Evolutionary conservation across 495 filamentous ascomycete species (phyloP).

Genomic region (Trichoderma gamsii): DNA sequence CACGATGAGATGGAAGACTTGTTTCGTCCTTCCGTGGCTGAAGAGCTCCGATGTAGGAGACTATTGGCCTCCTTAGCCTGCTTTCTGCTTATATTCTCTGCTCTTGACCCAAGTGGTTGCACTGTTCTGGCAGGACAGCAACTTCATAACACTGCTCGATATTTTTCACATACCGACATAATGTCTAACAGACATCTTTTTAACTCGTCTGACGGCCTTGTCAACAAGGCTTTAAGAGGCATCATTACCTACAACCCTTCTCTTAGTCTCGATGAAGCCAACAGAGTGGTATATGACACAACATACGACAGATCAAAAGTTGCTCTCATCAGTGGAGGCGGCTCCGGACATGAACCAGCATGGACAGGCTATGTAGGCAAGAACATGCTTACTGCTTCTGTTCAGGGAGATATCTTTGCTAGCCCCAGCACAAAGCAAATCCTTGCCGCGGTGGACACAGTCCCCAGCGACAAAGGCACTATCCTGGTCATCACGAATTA

Average conservation of each 20-base stretch:
- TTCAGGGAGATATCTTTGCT: slow-evolving; percentile 57
- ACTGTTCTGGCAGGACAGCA: neutral
- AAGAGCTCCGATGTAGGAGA: neutral
- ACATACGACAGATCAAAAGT: slow-evolving; percentile 46
- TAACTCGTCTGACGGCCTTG: slow-evolving; percentile 43
- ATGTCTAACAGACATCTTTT: slow-evolving; percentile 47
- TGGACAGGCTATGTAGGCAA: slow-evolving; percentile 59
- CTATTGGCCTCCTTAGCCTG: neutral
- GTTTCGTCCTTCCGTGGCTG: neutral
- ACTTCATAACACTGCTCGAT: neutral
- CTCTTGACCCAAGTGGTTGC: neutral
- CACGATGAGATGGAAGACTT: slow-evolving; percentile 6
- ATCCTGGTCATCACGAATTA: slow-evolving; percentile 63
- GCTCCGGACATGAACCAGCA: slow-evolving; percentile 57
- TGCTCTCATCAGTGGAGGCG: slow-evolving; percentile 54
- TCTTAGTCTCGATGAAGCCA: slow-evolving; percentile 49
- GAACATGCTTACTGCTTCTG: slow-evolving; percentile 55
- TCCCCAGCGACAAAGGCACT: slow-evolving; percentile 50
- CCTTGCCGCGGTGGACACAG: slow-evolving; percentile 49
- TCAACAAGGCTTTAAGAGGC: slow-evolving; percentile 49
- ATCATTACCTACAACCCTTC: slow-evolving; percentile 51
- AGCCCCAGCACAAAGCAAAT: slow-evolving; percentile 58
- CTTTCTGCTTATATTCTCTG: neutral
- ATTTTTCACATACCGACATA: neutral
- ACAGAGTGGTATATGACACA: slow-evolving; percentile 52